Conservation (phyloP, 2,329 filamentous ascomycete species). For the Fusarium redolens region DNA sequence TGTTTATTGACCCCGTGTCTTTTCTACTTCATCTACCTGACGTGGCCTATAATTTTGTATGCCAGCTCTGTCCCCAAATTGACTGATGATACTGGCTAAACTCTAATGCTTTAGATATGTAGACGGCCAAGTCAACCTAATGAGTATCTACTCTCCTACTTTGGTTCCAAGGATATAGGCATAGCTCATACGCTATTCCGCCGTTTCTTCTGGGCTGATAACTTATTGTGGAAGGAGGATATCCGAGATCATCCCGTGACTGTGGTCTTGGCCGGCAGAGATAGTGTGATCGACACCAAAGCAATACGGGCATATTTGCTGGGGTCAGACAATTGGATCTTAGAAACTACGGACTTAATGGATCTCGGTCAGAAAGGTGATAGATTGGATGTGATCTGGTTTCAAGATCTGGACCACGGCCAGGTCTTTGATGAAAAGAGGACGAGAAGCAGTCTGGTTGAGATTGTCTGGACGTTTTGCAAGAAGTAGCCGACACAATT, state of each 20-base stretch:
- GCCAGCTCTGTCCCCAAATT: neutral
- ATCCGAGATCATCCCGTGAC: constrained; percentile 57
- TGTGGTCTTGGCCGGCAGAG: constrained; percentile 61
- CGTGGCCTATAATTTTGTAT: constrained; percentile 70
- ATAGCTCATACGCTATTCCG: constrained; percentile 67
- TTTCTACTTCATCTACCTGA: constrained; percentile 71
- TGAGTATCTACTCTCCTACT: constrained; percentile 70
- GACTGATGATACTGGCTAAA: constrained; percentile 9
- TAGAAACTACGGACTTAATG: constrained; percentile 30
- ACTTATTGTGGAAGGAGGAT: constrained; percentile 70
- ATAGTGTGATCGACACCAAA: constrained; percentile 66
- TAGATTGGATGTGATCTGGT: constrained; percentile 65
- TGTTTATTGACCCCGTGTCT: constrained; percentile 70
- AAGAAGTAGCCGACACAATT: neutral
- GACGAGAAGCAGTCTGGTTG: constrained; percentile 48
- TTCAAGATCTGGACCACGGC: constrained; percentile 66
- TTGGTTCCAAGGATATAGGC: constrained; percentile 69
- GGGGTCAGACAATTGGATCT: constrained; percentile 43
- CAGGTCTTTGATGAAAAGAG: constrained; percentile 59
- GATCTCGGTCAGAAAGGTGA: constrained; percentile 50
- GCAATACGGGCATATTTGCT: constrained; percentile 64
- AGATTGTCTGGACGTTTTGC: constrained; percentile 42
- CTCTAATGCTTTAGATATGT: constrained; percentile 46
- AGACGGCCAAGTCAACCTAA: constrained; percentile 59
- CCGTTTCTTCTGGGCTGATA: constrained; percentile 71